Conservation (phyloP, 2,329 filamentous ascomycete genomes). For the Plenodomus lindquistii region DNA sequence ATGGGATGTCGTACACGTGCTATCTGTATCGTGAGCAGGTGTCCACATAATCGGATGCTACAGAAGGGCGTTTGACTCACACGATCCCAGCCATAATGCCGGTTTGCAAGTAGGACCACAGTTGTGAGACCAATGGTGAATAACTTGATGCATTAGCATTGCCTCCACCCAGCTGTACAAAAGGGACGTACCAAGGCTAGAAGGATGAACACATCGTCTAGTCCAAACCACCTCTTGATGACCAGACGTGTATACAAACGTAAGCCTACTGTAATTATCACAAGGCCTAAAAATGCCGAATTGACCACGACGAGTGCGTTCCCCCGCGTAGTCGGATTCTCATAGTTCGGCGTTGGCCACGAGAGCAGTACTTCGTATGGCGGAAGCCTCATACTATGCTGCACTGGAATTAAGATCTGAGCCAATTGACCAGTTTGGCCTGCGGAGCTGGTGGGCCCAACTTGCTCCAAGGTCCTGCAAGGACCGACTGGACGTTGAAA, state of each 20-base stretch:
- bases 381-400: slow-evolving; percentile 31
- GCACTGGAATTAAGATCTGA: background rate
- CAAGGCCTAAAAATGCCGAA: slow-evolving; percentile 44
- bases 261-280: slow-evolving; percentile 40
- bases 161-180: background rate
- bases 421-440: background rate
- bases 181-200: slow-evolving; percentile 42
- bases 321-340: slow-evolving; percentile 45
- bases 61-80: background rate
- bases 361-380: slow-evolving; percentile 34
- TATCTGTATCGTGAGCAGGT: slow-evolving; percentile 20
- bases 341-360: slow-evolving; percentile 49
- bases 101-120: slow-evolving; percentile 49
- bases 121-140: slow-evolving; percentile 45
- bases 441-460: background rate
- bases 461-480: background rate
- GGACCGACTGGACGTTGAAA: background rate
- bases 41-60: background rate
- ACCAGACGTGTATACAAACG: slow-evolving; percentile 47
- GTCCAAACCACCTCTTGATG: slow-evolving; percentile 49
- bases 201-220: slow-evolving; percentile 48
- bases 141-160: slow-evolving; percentile 23
- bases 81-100: slow-evolving; percentile 45
- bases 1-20: slow-evolving; percentile 49
- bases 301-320: slow-evolving; percentile 47